Percentiles rank a stretch among this genome's conserved stretches.
These are phyloP conservation scores for Dendryphion nanum DNA, from an alignment of 2,329 filamentous ascomycete genomes.

Conservation along the genomic window DNA sequence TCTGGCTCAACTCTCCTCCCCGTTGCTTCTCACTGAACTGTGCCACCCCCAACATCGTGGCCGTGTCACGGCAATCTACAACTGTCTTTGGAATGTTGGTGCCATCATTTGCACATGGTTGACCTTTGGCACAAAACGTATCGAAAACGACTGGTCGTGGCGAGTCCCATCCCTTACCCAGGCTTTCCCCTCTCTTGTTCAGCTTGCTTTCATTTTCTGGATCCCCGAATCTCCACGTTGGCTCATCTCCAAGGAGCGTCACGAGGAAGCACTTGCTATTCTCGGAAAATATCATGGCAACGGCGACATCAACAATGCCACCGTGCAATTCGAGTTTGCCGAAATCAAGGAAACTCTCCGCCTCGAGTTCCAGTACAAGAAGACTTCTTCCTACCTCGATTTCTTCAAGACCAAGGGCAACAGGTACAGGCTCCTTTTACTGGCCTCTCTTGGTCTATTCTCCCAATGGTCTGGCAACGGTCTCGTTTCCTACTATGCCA, in stretches of 20 bases:
- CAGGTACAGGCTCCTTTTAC: conserved; percentile 61
- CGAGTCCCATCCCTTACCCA: conserved; percentile 55
- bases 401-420: conserved; percentile 64
- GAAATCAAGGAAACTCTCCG: conserved; percentile 66
- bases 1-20: conserved; percentile 62
- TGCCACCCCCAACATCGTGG: conserved; percentile 68
- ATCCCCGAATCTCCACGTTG: conserved; percentile 68
- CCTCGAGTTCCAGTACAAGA: conserved; percentile 54
- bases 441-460: conserved; percentile 64
- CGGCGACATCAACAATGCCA: conserved; percentile 57
- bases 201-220: conserved; percentile 62
- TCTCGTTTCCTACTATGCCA: conserved; percentile 66
- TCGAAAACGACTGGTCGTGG: conserved; percentile 50
- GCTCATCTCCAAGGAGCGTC: conserved; percentile 62
- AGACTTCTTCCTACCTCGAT: conserved; percentile 56
- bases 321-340: conserved; percentile 64
- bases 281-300: conserved; percentile 65
- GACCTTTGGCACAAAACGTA: conserved; percentile 45
- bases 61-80: conserved; percentile 65
- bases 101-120: conserved; percentile 58
- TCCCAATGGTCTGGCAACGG: conserved; percentile 69
- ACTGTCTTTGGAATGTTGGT: conserved; percentile 66
- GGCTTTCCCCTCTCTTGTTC: conserved; percentile 51
- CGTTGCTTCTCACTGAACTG: conserved; percentile 64
- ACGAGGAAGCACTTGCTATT: conserved; percentile 61